Evolutionary conservation across 805 yeast species (phyloP).

Genomic region (Blastobotrys terrestris): DNA sequence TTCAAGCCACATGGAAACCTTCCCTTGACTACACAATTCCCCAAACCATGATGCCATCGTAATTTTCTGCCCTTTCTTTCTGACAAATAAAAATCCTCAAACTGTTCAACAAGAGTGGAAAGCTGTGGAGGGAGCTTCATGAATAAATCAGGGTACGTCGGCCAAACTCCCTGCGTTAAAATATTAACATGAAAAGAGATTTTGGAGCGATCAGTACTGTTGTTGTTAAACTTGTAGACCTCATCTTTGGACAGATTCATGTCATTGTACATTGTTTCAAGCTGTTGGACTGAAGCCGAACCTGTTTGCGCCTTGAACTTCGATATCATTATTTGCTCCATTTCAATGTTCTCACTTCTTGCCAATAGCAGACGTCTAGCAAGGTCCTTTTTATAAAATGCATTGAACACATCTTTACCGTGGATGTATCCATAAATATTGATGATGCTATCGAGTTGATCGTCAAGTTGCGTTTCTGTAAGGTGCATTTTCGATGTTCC

Average conservation of each 20-base stretch:
- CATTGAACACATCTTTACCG: slow-evolving; percentile 81
- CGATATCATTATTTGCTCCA: slow-evolving; percentile 75
- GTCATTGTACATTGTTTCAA: slow-evolving; percentile 92
- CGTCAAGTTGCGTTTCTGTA: slow-evolving; percentile 45
- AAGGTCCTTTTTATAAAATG: slow-evolving; percentile 77
- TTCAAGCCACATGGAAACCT: slow-evolving; percentile 26
- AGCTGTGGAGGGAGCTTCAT: slow-evolving; percentile 25
- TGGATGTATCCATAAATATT: neutral
- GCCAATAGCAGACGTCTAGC: slow-evolving; percentile 84
- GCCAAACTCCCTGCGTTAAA: slow-evolving; percentile 29
- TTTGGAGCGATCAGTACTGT: neutral
- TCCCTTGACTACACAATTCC: slow-evolving; percentile 27
- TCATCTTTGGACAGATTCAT: slow-evolving; percentile 74
- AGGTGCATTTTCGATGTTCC: slow-evolving; percentile 10
- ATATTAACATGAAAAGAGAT: slow-evolving; percentile 19
- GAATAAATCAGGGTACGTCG: slow-evolving; percentile 23
- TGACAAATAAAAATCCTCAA: slow-evolving; percentile 22
- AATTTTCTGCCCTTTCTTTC: slow-evolving; percentile 13
- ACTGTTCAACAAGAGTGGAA: slow-evolving; percentile 18
- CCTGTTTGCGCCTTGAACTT: slow-evolving; percentile 81
- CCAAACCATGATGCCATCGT: slow-evolving; percentile 27
- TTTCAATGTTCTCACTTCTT: slow-evolving; percentile 69
- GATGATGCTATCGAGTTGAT: slow-evolving; percentile 25
- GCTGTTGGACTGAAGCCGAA: slow-evolving; percentile 81
- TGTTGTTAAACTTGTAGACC: slow-evolving; percentile 45